phyloP scores from a whole-genome alignment of 2,329 filamentous ascomycete species.

The Ascochyta viciae-villosae region DNA sequence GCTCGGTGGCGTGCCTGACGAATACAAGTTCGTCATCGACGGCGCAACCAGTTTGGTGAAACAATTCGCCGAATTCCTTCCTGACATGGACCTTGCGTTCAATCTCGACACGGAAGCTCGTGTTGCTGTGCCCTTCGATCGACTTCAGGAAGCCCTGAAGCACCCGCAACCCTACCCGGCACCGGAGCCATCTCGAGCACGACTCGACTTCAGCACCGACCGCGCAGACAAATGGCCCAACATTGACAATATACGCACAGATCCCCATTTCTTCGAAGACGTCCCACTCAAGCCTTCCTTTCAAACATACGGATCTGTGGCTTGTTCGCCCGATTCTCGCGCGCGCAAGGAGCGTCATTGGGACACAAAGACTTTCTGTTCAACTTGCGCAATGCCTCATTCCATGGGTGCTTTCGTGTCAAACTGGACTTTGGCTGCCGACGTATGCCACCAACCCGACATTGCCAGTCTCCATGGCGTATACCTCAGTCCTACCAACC shows the following conservation, averaged over 20 bases:
- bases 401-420: conserved; percentile 71
- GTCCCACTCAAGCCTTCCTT: conserved; percentile 50
- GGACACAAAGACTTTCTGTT: conserved; percentile 70
- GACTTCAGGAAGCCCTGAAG: conserved; percentile 35
- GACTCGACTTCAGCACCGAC: conserved; percentile 47
- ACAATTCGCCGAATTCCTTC: conserved; percentile 58
- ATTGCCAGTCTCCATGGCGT: conserved; percentile 76
- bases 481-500: conserved; percentile 68
- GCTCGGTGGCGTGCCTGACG: conserved; percentile 56
- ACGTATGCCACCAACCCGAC: conserved; percentile 80
- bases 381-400: conserved; percentile 67
- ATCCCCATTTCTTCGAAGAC: conserved; percentile 40
- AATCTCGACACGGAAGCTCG: conserved; percentile 68
- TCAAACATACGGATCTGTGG: conserved; percentile 52
- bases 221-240: conserved; percentile 50
- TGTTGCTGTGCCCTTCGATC: conserved; percentile 59
- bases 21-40: conserved; percentile 66
- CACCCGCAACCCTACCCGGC: conserved; percentile 34
- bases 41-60: conserved; percentile 61
- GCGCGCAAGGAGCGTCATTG: conserved; percentile 66
- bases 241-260: conserved; percentile 32
- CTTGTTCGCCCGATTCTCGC: conserved; percentile 69
- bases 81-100: conserved; percentile 69
- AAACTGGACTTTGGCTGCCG: conserved; percentile 69
- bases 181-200: conserved; percentile 29